Conservation (phyloP, 176 grass and related monocot species). For the Avena sativa region DNA sequence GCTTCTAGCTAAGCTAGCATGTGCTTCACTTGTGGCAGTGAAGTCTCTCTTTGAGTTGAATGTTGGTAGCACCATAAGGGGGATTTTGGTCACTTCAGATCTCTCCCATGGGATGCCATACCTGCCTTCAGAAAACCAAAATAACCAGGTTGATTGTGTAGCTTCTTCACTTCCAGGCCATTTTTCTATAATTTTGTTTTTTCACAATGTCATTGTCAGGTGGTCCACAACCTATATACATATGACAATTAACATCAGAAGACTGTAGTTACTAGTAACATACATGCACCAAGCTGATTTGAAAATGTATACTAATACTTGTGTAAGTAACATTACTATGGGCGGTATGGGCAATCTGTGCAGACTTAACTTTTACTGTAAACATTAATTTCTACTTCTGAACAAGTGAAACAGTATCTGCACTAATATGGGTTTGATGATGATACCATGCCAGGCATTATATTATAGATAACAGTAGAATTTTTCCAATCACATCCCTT, state of each 20-base stretch:
- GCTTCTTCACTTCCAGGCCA: slow-evolving; percentile 15
- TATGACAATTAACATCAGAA: neutral
- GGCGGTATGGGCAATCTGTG: too few relatives aligned
- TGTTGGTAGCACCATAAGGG: slow-evolving; percentile 75
- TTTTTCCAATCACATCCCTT: neutral
- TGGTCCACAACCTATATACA: slow-evolving; percentile 15
- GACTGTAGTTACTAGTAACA: neutral
- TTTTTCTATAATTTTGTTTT: neutral
- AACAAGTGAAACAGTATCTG: slow-evolving; percentile 15
- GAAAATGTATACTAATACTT: too few relatives aligned
- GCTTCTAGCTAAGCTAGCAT: slow-evolving; percentile 85
- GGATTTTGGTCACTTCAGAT: slow-evolving; percentile 77
- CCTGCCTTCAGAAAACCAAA: slow-evolving; percentile 65
- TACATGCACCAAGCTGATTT: slow-evolving; percentile 17
- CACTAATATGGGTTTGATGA: neutral
- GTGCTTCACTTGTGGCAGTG: slow-evolving; percentile 81
- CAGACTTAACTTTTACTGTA: neutral
- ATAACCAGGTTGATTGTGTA: slow-evolving; percentile 70
- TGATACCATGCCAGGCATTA: neutral
- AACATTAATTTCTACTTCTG: neutral
- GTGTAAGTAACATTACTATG: too few relatives aligned
- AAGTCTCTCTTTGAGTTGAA: slow-evolving; percentile 83
- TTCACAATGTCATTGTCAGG: neutral
- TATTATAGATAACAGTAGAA: neutral
- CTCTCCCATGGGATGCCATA: slow-evolving; percentile 73